Percentiles rank a stretch among this genome's conserved stretches.
These are phyloP conservation scores for Platanus orientalis DNA, from an alignment of 164 flowering plant genomes.

Conservation along the genomic window DNA sequence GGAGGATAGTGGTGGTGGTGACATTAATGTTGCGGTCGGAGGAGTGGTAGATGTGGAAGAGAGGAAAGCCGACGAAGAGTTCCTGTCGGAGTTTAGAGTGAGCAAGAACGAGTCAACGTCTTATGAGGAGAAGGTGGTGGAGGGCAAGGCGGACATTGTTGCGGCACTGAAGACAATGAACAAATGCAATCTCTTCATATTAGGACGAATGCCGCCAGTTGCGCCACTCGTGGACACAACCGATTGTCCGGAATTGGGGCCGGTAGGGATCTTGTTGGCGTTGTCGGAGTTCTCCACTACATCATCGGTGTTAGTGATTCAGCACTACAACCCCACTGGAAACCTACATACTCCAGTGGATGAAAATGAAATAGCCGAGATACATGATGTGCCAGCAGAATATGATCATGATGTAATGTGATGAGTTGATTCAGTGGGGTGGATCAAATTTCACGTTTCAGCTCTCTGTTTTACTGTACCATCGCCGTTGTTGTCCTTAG, in stretches of 20 bases:
- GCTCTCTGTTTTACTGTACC: too few relatives aligned
- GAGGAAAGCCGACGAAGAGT: constrained; percentile 8
- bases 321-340: constrained; percentile 28
- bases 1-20: background rate
- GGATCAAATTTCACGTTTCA: too few relatives aligned
- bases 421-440: too few relatives aligned
- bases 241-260: constrained; percentile 50
- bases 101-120: constrained; percentile 10
- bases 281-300: constrained; percentile 31
- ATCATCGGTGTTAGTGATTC: constrained; percentile 46
- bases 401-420: too few relatives aligned
- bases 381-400: too few relatives aligned
- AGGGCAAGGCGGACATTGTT: constrained; percentile 16
- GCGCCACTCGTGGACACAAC: constrained; percentile 11
- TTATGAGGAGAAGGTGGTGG: constrained; percentile 30
- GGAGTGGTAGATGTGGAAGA: constrained; percentile 2
- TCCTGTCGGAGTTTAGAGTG: constrained; percentile 10
- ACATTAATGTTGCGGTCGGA: background rate
- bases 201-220: constrained; percentile 38
- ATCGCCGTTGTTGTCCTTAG: too few relatives aligned
- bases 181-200: constrained; percentile 39
- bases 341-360: constrained; percentile 11
- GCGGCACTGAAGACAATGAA: constrained; percentile 15
- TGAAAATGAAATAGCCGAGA: background rate
- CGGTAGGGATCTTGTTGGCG: constrained; percentile 39